Conservation (phyloP, 2,329 filamentous ascomycete genomes). For the Botrytis deweyae region DNA sequence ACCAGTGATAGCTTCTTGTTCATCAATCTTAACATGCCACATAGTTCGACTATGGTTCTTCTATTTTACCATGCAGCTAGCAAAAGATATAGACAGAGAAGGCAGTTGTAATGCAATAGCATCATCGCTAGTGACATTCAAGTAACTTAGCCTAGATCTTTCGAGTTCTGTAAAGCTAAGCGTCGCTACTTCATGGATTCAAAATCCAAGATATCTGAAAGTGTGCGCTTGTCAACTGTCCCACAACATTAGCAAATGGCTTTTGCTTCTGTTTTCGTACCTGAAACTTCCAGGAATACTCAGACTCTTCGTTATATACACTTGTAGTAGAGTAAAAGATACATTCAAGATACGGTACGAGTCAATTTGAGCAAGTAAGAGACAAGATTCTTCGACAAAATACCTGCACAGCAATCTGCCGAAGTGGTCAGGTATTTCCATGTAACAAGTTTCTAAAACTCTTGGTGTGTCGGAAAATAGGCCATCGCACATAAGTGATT, state of each 20-base stretch:
- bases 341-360: not conserved
- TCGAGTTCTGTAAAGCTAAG: not conserved
- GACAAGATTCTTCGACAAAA: not conserved
- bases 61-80: not conserved
- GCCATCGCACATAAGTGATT: not conserved
- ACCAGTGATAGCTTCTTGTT: not conserved
- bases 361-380: not conserved
- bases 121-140: not conserved
- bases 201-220: not conserved
- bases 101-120: not conserved
- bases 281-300: not conserved
- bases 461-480: not conserved
- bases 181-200: not conserved
- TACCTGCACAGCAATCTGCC: not conserved
- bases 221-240: not conserved
- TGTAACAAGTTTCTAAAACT: not conserved
- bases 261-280: not conserved
- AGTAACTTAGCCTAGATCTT: not conserved
- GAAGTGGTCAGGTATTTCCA: no score
- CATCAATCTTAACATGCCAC: slow-evolving; percentile 36
- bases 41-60: not conserved
- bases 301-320: not conserved
- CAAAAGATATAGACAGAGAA: not conserved
- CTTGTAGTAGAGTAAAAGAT: not conserved
- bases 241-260: not conserved